These are phyloP conservation scores for Fagopyrum esculentum DNA, from an alignment of 148 eudicot genomes.

Conservation along the genomic window DNA sequence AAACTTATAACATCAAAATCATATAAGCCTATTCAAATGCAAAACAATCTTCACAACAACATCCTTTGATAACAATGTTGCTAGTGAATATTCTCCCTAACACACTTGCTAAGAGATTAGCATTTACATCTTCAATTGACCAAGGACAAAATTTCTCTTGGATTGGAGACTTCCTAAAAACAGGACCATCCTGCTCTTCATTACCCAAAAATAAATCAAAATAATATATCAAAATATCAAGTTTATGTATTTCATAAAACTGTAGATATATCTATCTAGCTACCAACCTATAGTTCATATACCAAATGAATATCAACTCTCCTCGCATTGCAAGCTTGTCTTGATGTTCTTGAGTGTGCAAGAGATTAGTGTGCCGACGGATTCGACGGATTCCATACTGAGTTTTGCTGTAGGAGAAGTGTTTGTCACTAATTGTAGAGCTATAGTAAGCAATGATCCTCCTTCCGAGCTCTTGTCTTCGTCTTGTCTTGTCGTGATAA, in stretches of 20 bases:
- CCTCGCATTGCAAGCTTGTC: constrained; percentile 78
- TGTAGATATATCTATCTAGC: constrained; percentile 12
- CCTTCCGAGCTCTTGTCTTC: constrained; percentile 72
- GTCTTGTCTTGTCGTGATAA: background rate
- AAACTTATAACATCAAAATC: background rate
- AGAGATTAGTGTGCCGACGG: constrained; percentile 59
- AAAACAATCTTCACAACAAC: constrained; percentile 7
- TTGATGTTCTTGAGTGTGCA: constrained; percentile 61
- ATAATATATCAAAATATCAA: background rate
- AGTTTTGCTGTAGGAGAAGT: constrained; percentile 57
- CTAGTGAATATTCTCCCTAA: constrained; percentile 7
- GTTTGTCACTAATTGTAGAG: constrained; percentile 66
- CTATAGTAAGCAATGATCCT: constrained; percentile 79
- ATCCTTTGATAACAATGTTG: background rate
- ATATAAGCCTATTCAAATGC: background rate
- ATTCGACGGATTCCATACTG: constrained; percentile 63
- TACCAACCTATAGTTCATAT: background rate
- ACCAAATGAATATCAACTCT: constrained; percentile 29
- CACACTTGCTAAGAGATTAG: constrained; percentile 10
- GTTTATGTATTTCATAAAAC: constrained; percentile 5
- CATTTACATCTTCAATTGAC: constrained; percentile 8
- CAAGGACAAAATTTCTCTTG: constrained; percentile 9
- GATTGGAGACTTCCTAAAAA: constrained; percentile 17
- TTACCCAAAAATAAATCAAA: background rate
- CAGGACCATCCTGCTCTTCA: background rate